Evolutionary conservation across 306 rosid genomes (phyloP).

Genomic region (Styphnolobium japonicum): DNA sequence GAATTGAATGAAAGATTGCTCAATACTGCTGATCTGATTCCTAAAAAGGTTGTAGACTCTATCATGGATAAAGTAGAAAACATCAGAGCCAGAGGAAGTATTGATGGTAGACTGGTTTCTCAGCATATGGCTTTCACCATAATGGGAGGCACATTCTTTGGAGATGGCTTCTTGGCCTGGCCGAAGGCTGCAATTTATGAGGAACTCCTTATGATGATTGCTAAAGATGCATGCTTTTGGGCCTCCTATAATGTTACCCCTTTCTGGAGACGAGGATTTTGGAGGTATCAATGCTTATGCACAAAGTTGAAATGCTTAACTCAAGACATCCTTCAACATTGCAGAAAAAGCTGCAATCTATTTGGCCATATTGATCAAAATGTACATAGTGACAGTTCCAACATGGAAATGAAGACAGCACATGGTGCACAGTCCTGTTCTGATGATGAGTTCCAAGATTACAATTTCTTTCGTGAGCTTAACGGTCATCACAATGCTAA

Average conservation of each 20-base stretch:
- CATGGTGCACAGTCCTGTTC: slow-evolving; percentile 36
- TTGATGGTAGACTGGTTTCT: slow-evolving; percentile 61
- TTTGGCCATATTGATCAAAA: slow-evolving; percentile 34
- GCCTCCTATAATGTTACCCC: slow-evolving; percentile 73
- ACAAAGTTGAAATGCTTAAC: slow-evolving; percentile 70
- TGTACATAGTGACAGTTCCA: slow-evolving; percentile 24
- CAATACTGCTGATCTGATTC: slow-evolving; percentile 44
- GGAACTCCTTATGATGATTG: slow-evolving; percentile 77
- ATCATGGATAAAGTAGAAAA: slow-evolving; percentile 49
- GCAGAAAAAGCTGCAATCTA: slow-evolving; percentile 44
- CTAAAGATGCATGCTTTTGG: slow-evolving; percentile 79
- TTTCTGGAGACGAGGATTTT: slow-evolving; percentile 71
- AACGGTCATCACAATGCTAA: slow-evolving; percentile 32
- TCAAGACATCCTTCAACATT: slow-evolving; percentile 60
- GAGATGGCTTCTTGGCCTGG: slow-evolving; percentile 70
- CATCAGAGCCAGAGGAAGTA: slow-evolving; percentile 34
- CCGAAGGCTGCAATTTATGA: slow-evolving; percentile 72
- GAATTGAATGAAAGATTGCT: slow-evolving; percentile 50
- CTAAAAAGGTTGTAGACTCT: slow-evolving; percentile 46
- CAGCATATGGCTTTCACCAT: slow-evolving; percentile 80
- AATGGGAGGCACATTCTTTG: slow-evolving; percentile 70
- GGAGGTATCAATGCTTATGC: slow-evolving; percentile 67
- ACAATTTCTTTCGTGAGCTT: slow-evolving; percentile 37
- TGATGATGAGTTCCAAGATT: slow-evolving; percentile 32
- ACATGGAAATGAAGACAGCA: slow-evolving; percentile 32